Percentiles rank a stretch among this genome's conserved stretches.
These are phyloP conservation scores for Takakia lepidozioides DNA, from an alignment of 225 moss, liverwort and hornwort species.

Conservation along the genomic window DNA sequence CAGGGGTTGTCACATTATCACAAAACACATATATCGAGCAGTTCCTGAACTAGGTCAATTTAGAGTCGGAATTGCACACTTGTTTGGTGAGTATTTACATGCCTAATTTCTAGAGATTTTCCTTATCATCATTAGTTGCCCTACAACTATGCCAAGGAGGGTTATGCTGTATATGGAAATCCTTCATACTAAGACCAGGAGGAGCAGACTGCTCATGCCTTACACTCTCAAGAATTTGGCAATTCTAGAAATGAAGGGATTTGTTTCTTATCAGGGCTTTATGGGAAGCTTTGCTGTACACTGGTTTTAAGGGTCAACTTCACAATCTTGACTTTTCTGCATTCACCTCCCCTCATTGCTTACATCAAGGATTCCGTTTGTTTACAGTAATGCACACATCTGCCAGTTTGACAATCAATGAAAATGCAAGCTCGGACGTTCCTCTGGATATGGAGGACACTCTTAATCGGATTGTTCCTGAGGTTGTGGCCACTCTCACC, in stretches of 20 bases:
- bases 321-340: no score
- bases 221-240: not conserved
- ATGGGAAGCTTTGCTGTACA: no score
- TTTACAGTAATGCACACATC: slow-evolving; percentile 92
- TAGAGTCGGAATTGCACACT: slow-evolving; percentile 81
- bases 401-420: slow-evolving; percentile 96
- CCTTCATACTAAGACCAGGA: no score
- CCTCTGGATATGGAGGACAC: slow-evolving; percentile 98
- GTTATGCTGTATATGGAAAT: no score
- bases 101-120: no score
- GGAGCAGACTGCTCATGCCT: no score
- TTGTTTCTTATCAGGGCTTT: not conserved
- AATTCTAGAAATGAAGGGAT: not conserved
- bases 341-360: no score
- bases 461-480: slow-evolving; percentile 89
- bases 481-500: slow-evolving; percentile 42
- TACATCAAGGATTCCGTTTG: not conserved
- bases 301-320: no score
- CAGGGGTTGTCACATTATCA: slow-evolving; percentile 98
- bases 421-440: slow-evolving; percentile 97
- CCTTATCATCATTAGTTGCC: no score
- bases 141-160: no score
- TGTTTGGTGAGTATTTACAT: slow-evolving; percentile 80
- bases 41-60: slow-evolving; percentile 85
- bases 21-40: slow-evolving; percentile 60